Percentiles rank a stretch among this genome's conserved stretches.
Evolutionary conservation across 2,329 filamentous ascomycete species (phyloP).

Genomic region (Verticillium nonalfalfae): DNA sequence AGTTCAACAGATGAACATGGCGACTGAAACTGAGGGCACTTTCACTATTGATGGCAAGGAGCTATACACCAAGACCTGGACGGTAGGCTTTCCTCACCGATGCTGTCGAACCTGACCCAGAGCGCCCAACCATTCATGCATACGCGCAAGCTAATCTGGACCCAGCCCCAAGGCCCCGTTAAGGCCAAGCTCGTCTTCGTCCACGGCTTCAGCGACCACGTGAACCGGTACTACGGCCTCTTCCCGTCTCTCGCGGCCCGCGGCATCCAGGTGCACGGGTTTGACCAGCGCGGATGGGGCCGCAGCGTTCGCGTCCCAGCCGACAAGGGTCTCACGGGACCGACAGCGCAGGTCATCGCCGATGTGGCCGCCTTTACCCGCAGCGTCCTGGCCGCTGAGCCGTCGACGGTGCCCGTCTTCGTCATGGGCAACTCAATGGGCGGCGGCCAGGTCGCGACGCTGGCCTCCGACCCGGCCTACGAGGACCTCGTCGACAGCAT

Average conservation of each 20-base stretch:
- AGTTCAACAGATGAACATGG: constrained; percentile 17
- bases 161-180: constrained; percentile 46
- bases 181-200: constrained; percentile 74
- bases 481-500: constrained; percentile 52
- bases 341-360: constrained; percentile 63
- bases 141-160: constrained; percentile 4
- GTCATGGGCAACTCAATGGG: constrained; percentile 91
- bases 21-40: constrained; percentile 40
- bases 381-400: constrained; percentile 34
- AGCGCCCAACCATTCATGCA: not conserved
- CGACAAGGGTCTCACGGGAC: constrained; percentile 67
- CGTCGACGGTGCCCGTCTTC: constrained; percentile 54
- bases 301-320: constrained; percentile 55
- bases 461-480: constrained; percentile 45
- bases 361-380: constrained; percentile 75
- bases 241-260: constrained; percentile 63
- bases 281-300: constrained; percentile 90
- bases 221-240: constrained; percentile 69
- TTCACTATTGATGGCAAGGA: constrained; percentile 36
- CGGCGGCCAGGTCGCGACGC: constrained; percentile 66
- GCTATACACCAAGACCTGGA: constrained; percentile 54
- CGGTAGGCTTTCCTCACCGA: constrained; percentile 32
- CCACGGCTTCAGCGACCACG: constrained; percentile 86
- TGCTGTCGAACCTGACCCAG: not conserved
- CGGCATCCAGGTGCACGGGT: constrained; percentile 69